Conservation (phyloP, 768 basidiomycete species). For the Boletus sp. region DNA sequence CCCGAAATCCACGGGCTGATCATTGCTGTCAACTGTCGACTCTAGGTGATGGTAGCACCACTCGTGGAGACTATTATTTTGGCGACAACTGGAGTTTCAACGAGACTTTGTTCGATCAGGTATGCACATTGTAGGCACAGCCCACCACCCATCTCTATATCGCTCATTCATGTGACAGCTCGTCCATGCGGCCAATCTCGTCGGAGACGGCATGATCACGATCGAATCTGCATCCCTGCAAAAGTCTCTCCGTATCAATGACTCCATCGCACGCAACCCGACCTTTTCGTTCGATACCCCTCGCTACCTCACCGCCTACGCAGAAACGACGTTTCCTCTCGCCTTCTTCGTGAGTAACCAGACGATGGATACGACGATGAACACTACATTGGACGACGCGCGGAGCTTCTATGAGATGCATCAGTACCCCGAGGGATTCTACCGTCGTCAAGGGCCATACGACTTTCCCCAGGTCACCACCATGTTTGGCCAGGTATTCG, state of each 20-base stretch:
- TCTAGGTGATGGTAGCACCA: conserved; percentile 26
- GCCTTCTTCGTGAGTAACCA: conserved; percentile 25
- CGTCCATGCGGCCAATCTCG: conserved; percentile 14
- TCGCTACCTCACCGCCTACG: conserved; percentile 21
- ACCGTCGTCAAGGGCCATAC: conserved; percentile 18
- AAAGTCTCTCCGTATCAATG: conserved; percentile 21
- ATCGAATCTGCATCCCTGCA: conserved; percentile 21
- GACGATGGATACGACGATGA: conserved; percentile 17
- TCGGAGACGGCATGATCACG: conserved; percentile 20
- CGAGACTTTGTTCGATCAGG: conserved; percentile 23
- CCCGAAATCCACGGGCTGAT: neutral
- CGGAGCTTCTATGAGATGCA: conserved; percentile 18
- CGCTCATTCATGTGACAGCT: conserved; percentile 9
- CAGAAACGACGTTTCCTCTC: conserved; percentile 22
- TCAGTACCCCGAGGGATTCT: conserved; percentile 20
- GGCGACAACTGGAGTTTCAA: conserved; percentile 26
- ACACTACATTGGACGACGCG: conserved; percentile 12
- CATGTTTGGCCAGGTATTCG: conserved; percentile 3
- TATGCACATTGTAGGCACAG: conserved; percentile 2
- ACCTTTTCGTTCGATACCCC: conserved; percentile 22
- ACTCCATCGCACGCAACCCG: conserved; percentile 25
- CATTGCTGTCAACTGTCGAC: neutral
- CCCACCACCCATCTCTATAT: neutral
- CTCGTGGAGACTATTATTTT: conserved; percentile 24
- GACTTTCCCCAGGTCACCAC: neutral